A percentile compares a stretch with the other conserved stretches of the same genome.
phyloP scores from a whole-genome alignment of 257 asterid genomes.

The Solanum lycopersicoides region DNA sequence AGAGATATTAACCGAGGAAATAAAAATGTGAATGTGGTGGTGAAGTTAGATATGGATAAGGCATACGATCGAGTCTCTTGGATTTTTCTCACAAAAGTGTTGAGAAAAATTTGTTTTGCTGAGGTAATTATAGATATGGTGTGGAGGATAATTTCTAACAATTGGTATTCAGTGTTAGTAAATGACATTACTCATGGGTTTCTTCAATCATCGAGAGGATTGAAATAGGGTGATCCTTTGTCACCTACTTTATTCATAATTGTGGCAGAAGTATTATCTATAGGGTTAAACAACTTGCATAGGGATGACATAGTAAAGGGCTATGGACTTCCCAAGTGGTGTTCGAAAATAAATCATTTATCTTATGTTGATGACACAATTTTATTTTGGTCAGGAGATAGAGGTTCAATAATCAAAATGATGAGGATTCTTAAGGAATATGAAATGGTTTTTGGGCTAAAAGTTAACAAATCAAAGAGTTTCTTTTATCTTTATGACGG shows the following conservation, averaged over 20 bases:
- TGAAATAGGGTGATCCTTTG: not conserved
- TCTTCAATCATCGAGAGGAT: not conserved
- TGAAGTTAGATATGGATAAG: not conserved
- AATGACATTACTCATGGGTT: not conserved
- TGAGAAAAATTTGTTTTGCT: not conserved
- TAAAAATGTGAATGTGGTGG: not conserved
- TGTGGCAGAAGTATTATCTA: not conserved
- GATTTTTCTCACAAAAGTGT: not conserved
- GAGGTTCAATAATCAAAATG: too few relatives aligned
- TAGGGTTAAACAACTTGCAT: not conserved
- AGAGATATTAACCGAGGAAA: not conserved
- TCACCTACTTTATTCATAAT: not conserved
- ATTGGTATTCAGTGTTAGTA: not conserved
- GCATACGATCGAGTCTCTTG: not conserved
- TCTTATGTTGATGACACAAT: too few relatives aligned
- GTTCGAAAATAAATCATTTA: not conserved
- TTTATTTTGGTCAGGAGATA: too few relatives aligned
- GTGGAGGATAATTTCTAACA: not conserved
- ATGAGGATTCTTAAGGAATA: not conserved
- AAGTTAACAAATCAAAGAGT: too few relatives aligned
- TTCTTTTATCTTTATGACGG: too few relatives aligned
- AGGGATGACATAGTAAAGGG: not conserved
- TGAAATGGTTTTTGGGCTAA: too few relatives aligned
- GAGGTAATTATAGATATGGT: not conserved
- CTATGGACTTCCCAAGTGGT: not conserved